Evolutionary conservation across 257 asterid species (phyloP), one percentile per base, ranked within the genome.

Genomic region (Euphrasia confusa): DNA sequence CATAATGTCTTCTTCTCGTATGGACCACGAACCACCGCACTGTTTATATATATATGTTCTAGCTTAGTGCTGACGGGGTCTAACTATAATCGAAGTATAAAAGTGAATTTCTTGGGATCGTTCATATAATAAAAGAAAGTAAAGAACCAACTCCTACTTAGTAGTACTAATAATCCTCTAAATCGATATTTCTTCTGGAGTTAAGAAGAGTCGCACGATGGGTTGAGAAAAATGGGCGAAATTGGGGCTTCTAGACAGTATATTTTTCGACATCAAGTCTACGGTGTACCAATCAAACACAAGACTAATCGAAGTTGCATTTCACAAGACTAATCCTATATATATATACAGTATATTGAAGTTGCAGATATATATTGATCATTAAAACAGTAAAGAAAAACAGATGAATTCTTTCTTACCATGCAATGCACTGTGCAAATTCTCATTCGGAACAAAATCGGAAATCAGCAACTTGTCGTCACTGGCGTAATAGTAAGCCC

Each of bases 401-500:
- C 21, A 1, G 42, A 1, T 4, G 17, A 42, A 47, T 10, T 27
- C 32, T 52, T 8, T 5, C 79, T 77, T 80, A 92, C 99, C 97
- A 68, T 87, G 97, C 64, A 93, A 78, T 10, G 97, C 97, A 58
- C 40, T 70, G 75, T 64, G 76, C 88, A 89, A 70, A 83, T 85
- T 87, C 58, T 96, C 96, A 64, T 89, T 93, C 55, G 71, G 50
- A 55, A 93, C 73, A 73, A 78, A 89, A 75, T 93, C 96, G 12
- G 94, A 78, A 61, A 93, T 70, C 60, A 93, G 75, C 80, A 93
- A 68, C 28, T 93, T 93, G 66, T 93, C 99, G 74, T 93, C 96
- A 55, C 77, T 83, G 18, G 97, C 96, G 72, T 83, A 93, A 53
- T 93, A 93, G 63, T 84, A 93, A 3, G 99, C 97, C 68, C 88